phyloP scores from a whole-genome alignment of 2,329 filamentous ascomycete genomes.

The Clarireedia sp. region DNA sequence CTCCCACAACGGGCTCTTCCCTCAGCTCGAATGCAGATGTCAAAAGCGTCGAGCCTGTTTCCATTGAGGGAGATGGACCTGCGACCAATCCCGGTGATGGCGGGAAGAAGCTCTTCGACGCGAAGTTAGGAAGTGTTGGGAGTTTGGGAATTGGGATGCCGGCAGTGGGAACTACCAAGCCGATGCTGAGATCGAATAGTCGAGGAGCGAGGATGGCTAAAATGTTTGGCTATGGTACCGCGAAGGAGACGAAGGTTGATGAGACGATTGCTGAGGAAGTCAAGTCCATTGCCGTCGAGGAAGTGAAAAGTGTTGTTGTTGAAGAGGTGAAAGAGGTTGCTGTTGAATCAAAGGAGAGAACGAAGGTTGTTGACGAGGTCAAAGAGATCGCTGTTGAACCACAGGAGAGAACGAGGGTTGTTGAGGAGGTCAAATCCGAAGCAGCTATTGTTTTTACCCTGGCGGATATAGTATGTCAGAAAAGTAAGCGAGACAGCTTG shows the following conservation, averaged over 20 bases:
- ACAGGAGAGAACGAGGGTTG: too few relatives aligned
- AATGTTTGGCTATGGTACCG: slow-evolving; percentile 16
- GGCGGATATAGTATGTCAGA: too few relatives aligned
- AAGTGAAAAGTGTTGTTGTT: too few relatives aligned
- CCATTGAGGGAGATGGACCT: not conserved
- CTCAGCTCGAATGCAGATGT: not conserved
- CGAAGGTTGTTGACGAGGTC: not conserved
- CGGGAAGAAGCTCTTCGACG: slow-evolving; percentile 1
- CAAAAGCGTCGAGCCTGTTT: not conserved
- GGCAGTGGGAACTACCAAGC: not conserved
- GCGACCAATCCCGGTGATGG: not conserved
- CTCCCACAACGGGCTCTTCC: not conserved
- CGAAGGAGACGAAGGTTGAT: slow-evolving; percentile 1
- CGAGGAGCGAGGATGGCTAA: slow-evolving; percentile 18
- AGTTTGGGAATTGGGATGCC: slow-evolving; percentile 2
- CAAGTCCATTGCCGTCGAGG: not conserved
- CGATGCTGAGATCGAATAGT: slow-evolving; percentile 6
- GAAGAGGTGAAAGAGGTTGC: not conserved
- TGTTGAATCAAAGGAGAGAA: not conserved
- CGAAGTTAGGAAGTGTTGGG: slow-evolving; percentile 1
- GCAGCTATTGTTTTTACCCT: too few relatives aligned
- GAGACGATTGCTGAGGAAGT: not conserved
- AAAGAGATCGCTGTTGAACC: not conserved
- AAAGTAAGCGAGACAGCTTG: too few relatives aligned
- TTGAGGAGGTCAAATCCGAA: too few relatives aligned